Percentiles rank a stretch among this genome's conserved stretches.
phyloP scores from a whole-genome alignment of 139 green algal genomes.

The Chlorella sp. region DNA sequence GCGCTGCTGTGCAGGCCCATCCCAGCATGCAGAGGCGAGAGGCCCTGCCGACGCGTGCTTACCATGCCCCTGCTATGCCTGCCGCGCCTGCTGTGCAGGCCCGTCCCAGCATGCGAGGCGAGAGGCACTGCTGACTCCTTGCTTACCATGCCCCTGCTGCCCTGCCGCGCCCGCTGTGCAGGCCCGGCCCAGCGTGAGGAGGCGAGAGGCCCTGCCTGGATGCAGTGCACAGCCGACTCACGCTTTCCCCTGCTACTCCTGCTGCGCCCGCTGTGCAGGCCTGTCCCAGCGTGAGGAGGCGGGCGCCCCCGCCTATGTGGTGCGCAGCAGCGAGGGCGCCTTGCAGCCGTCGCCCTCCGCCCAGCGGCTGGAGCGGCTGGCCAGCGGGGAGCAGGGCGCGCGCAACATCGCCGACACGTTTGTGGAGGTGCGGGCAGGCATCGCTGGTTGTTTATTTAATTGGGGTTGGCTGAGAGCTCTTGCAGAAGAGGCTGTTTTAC shows the following conservation, averaged over 20 bases:
- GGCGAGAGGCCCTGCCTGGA: no score
- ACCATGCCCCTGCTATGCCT: no score
- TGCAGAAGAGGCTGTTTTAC: no score
- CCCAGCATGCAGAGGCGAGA: not conserved
- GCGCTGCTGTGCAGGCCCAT: slow-evolving; percentile 5
- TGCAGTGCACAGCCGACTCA: not conserved
- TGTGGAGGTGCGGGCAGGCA: slow-evolving; percentile 3
- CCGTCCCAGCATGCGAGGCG: no score
- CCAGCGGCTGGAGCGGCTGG: not conserved
- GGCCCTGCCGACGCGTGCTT: not conserved
- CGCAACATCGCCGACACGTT: slow-evolving; percentile 19
- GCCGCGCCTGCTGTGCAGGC: not conserved
- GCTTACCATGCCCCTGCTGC: no score
- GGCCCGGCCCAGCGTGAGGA: not conserved
- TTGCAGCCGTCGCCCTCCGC: slow-evolving; percentile 22
- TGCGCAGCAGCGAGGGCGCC: not conserved
- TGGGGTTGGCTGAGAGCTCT: no score
- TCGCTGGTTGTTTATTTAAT: no score
- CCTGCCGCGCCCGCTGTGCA: not conserved
- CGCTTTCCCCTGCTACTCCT: not conserved
- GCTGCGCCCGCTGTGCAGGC: not conserved
- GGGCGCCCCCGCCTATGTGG: not conserved
- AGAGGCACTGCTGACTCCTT: no score
- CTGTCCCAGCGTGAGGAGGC: slow-evolving; percentile 7
- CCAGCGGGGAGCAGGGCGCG: not conserved